Evolutionary conservation across 192 early-diverging fungal genomes (phyloP).

Genomic region (Lobosporangium transversale): DNA sequence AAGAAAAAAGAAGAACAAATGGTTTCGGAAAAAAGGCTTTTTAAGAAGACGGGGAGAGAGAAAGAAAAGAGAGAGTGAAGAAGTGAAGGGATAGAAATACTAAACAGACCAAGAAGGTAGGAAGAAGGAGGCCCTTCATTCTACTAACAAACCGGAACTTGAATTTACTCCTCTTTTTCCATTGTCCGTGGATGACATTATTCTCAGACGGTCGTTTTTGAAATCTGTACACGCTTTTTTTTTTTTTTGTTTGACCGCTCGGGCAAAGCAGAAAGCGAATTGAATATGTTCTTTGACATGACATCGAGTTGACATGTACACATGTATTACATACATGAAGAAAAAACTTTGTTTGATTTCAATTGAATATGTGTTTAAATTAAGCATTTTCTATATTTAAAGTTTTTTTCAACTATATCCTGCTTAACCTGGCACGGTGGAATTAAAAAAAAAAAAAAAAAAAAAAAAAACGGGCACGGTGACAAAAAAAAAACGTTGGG

Average conservation of each 20-base stretch:
- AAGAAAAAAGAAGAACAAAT: not conserved
- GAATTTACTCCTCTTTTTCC: conserved; percentile 10
- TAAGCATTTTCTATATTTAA: conserved; percentile 1
- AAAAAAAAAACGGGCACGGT: conserved; percentile 37
- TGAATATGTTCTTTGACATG: too few relatives aligned
- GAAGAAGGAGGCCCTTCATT: not conserved
- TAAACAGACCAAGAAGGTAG: not conserved
- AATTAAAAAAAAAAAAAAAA: too few relatives aligned
- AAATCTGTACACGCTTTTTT: not conserved
- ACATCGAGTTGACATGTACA: not conserved
- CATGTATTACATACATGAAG: not conserved
- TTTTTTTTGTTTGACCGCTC: not conserved
- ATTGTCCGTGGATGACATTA: conserved; percentile 8
- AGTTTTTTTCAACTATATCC: conserved; percentile 14
- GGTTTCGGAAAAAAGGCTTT: not conserved
- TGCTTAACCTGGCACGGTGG: conserved; percentile 32
- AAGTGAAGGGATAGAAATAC: not conserved
- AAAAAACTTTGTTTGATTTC: not conserved
- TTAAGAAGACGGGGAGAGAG: not conserved
- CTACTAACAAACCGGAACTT: conserved; percentile 27
- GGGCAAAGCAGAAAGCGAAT: too few relatives aligned
- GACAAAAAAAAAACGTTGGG: not conserved
- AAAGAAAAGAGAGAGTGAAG: not conserved
- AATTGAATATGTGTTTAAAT: too few relatives aligned
- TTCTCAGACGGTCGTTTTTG: not conserved